These are phyloP conservation scores for Lobosporangium transversale DNA, from an alignment of 192 early-diverging fungal species.

Conservation along the genomic window DNA sequence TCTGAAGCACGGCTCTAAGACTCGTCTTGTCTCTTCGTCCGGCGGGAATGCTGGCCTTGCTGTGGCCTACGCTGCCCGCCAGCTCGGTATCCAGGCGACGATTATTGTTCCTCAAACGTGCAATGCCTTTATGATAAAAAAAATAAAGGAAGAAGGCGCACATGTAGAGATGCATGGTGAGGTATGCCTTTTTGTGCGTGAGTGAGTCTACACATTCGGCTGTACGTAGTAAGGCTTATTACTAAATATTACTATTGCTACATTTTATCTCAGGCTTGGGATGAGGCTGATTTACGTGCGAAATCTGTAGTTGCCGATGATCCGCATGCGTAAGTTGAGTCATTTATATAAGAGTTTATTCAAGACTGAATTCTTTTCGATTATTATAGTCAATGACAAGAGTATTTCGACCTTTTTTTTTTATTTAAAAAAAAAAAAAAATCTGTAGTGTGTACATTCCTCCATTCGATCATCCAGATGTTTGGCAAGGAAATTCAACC, in stretches of 20 bases:
- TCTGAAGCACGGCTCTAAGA: conserved; percentile 52
- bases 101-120: conserved; percentile 66
- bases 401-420: not conserved
- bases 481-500: conserved; percentile 70
- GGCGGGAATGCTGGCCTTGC: conserved; percentile 75
- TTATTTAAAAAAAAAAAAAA: no score
- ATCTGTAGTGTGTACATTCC: conserved; percentile 59
- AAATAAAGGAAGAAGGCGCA: conserved; percentile 72
- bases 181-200: conserved; percentile 25
- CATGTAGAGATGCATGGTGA: conserved; percentile 57
- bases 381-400: not conserved
- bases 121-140: conserved; percentile 59
- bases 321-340: conserved; percentile 55
- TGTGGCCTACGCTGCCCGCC: conserved; percentile 72
- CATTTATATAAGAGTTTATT: not conserved
- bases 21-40: conserved; percentile 66
- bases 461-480: conserved; percentile 65
- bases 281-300: conserved; percentile 56
- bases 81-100: conserved; percentile 64
- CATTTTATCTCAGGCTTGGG: conserved; percentile 47
- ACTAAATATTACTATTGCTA: not conserved
- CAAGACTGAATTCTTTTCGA: not conserved
- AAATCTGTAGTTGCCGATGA: conserved; percentile 51
- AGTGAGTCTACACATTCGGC: not conserved
- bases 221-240: not conserved